Conservation (phyloP, 345 rosid genomes). For the Heritiera littoralis region DNA sequence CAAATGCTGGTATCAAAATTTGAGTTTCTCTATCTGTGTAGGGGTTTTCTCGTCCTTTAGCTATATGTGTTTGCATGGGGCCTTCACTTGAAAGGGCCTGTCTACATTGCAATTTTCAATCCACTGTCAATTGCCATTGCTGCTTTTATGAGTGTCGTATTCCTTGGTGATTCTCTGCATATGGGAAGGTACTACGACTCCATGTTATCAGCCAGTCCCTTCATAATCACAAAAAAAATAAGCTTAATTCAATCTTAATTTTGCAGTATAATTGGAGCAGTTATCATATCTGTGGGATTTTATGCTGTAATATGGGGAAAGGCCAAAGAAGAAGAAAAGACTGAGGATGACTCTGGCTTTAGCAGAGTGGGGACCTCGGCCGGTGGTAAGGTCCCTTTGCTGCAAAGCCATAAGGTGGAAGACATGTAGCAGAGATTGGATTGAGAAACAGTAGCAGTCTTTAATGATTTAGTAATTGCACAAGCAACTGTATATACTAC, state of each 20-base stretch:
- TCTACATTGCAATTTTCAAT: conserved; percentile 14
- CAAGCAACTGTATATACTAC: too few species aligned
- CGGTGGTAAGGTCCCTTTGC: too few species aligned
- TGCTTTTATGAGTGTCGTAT: conserved; percentile 10
- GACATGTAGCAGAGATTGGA: too few species aligned
- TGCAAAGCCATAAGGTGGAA: too few species aligned
- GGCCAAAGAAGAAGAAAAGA: conserved; percentile 25
- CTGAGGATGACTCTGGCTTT: background rate
- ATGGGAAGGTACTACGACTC: conserved; percentile 13
- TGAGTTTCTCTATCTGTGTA: conserved; percentile 32
- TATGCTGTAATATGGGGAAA: conserved; percentile 33
- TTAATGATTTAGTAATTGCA: too few species aligned
- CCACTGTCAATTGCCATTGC: conserved; percentile 19
- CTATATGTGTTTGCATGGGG: background rate
- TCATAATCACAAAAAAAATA: background rate
- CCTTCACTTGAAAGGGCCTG: conserved; percentile 14
- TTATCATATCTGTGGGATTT: conserved; percentile 28
- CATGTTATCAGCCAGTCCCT: background rate
- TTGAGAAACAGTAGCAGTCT: too few species aligned
- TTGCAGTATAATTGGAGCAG: conserved; percentile 11
- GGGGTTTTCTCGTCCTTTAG: background rate
- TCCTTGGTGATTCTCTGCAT: conserved; percentile 15
- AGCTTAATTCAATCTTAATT: background rate
- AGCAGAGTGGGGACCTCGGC: background rate
- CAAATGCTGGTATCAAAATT: background rate